Evolutionary conservation across 495 filamentous ascomycete genomes (phyloP), one percentile per base, ranked within the genome.

Genomic region (Massariosphaeria phaeospora): DNA sequence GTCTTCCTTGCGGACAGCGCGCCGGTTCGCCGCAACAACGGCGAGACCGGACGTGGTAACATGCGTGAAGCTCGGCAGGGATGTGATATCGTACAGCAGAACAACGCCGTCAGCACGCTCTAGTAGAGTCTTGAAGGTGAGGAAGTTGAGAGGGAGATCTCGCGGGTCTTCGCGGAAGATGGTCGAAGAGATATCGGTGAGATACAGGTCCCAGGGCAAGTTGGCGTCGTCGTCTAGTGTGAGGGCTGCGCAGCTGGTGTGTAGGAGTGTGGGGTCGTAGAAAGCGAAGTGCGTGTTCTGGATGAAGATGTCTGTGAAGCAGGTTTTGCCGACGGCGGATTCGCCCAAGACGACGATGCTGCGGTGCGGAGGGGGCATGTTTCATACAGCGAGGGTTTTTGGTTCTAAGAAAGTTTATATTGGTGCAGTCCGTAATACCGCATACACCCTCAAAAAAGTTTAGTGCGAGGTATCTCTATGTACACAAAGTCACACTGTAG

Each of bases 301-400:
- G 6, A 52, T 10, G 41, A 58, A 58, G 47, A 59, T 59, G 49
- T 59, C 56, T 6, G 17, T 41, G 42, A 59, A 53, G 36, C 56
- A 59, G 25, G 56, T 59, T 31, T 59, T 59, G 3, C 56, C 56
- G 2, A 54, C 49, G 11, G 34, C 41, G 10, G 48, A 24, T 30
- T 59, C 56, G 9, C 56, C 56, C 26, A 58, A 41, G 1, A 58
- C 23, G 1, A 52, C 30, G 31, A 52, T 39, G 17, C 38, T 27
- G 36, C n/a, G 6, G n/a, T n/a, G n/a, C n/a, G n/a, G n/a, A n/a
- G n/a, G n/a, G n/a, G n/a, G n/a, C n/a, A n/a, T n/a, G n/a, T n/a
- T n/a, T n/a, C n/a, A n/a, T n/a, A n/a, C n/a, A n/a, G n/a, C n/a
- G n/a, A n/a, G n/a, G n/a, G n/a, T n/a, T n/a, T n/a, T n/a, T n/a